Conservation (phyloP, 2,329 filamentous ascomycete species). For the Ilyonectria robusta region DNA sequence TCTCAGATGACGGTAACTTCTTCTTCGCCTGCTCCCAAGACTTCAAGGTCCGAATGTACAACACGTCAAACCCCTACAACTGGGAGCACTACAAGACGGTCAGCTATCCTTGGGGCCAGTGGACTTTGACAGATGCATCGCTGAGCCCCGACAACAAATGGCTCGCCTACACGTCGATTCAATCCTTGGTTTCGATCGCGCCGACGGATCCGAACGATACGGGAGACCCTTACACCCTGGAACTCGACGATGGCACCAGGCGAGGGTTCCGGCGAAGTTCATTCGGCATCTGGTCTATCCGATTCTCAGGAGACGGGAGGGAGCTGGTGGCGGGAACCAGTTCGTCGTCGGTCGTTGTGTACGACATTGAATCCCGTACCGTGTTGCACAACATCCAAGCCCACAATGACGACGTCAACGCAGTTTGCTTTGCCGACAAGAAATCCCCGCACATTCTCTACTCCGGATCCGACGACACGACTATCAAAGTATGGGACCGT, state of each 20-base stretch:
- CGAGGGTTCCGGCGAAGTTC: conserved; percentile 50
- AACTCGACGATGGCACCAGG: conserved; percentile 65
- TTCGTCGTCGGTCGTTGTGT: conserved; percentile 84
- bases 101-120: conserved; percentile 86
- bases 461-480: conserved; percentile 94
- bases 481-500: conserved; percentile 96
- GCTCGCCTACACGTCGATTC: conserved; percentile 92
- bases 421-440: conserved; percentile 94
- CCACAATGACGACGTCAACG: conserved; percentile 92
- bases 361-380: conserved; percentile 87
- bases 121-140: conserved; percentile 96
- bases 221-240: conserved; percentile 84
- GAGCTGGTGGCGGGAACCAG: conserved; percentile 93
- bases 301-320: conserved; percentile 92
- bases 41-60: conserved; percentile 96
- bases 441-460: conserved; percentile 94
- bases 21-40: conserved; percentile 95
- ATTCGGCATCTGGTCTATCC: conserved; percentile 87
- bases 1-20: conserved; percentile 97
- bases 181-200: conserved; percentile 86
- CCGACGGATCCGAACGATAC: conserved; percentile 87
- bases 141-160: conserved; percentile 93
- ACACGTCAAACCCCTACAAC: conserved; percentile 93
- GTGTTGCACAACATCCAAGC: conserved; percentile 82
- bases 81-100: conserved; percentile 98